A percentile compares a stretch with the other conserved stretches of the same genome.
phyloP scores from a whole-genome alignment of 345 rosid genomes.

The Dovyalis caffra region DNA sequence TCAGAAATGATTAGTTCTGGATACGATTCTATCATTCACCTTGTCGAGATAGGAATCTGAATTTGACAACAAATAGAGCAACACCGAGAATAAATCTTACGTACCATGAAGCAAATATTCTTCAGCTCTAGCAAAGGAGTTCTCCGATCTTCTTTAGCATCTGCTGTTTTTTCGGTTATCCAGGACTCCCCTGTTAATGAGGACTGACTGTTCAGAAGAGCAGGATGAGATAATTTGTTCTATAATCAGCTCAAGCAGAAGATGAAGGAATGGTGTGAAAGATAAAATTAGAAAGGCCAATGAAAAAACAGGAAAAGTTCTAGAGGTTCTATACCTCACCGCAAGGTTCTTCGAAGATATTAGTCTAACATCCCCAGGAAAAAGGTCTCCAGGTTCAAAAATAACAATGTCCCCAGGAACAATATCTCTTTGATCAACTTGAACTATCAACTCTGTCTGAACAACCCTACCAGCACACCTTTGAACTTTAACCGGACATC shows the following conservation, averaged over 20 bases:
- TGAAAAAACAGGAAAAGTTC: no score
- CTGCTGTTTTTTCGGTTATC: slow-evolving; percentile 56
- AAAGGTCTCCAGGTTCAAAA: slow-evolving; percentile 69
- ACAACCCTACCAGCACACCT: slow-evolving; percentile 69
- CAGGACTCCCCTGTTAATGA: slow-evolving; percentile 74
- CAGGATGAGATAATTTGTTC: slow-evolving; percentile 25
- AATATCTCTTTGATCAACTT: slow-evolving; percentile 67
- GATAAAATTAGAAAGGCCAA: background rate
- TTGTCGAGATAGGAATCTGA: no score
- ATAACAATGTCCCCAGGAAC: slow-evolving; percentile 72
- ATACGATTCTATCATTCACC: no score
- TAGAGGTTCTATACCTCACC: slow-evolving; percentile 74
- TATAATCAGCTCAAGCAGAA: slow-evolving; percentile 1
- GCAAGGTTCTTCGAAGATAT: slow-evolving; percentile 60
- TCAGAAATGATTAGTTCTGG: no score
- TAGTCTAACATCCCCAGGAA: slow-evolving; percentile 72
- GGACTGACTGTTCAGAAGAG: slow-evolving; percentile 53
- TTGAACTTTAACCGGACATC: slow-evolving; percentile 67
- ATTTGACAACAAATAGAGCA: no score
- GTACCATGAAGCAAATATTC: slow-evolving; percentile 75
- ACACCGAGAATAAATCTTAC: no score
- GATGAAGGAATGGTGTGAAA: slow-evolving; percentile 9
- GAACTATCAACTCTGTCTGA: slow-evolving; percentile 65
- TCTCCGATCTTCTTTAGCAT: slow-evolving; percentile 44
- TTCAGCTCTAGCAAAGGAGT: slow-evolving; percentile 65